Percentiles rank a stretch among this genome's conserved stretches.
Evolutionary conservation across 306 rosid species (phyloP).

Genomic region (Rosa multiflora): DNA sequence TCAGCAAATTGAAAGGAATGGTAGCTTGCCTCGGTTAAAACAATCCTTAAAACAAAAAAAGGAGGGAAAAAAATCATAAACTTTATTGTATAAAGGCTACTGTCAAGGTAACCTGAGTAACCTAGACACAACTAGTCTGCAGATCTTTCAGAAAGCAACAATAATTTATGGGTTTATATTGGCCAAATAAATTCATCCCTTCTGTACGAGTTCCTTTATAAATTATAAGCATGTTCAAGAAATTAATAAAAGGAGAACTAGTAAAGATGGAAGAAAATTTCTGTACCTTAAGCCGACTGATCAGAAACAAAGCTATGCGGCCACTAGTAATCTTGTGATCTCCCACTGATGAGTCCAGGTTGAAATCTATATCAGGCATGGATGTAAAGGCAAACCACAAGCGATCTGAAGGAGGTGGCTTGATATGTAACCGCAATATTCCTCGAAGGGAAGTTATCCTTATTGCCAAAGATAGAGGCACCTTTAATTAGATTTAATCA

Average conservation of each 20-base stretch:
- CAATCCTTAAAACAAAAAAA: neutral
- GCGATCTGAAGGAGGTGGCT: conserved; percentile 95
- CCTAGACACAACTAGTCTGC: neutral
- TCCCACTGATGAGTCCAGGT: conserved; percentile 77
- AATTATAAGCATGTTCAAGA: neutral
- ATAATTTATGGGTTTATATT: neutral
- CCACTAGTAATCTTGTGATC: conserved; percentile 80
- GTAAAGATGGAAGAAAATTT: conserved; percentile 10
- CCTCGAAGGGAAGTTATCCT: conserved; percentile 81
- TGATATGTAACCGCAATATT: conserved; percentile 78
- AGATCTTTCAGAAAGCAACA: conserved; percentile 1
- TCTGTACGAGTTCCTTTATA: neutral
- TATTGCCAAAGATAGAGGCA: conserved; percentile 75
- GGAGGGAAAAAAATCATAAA: neutral
- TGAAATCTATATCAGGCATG: conserved; percentile 84
- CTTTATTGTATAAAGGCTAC: neutral
- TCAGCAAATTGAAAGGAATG: conserved; percentile 1
- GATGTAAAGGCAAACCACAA: conserved; percentile 88
- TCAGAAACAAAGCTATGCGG: conserved; percentile 57
- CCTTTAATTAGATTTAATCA: conserved; percentile 50
- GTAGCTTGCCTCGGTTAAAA: neutral
- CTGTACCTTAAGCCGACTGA: conserved; percentile 80
- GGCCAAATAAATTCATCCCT: neutral
- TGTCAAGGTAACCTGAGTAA: neutral
- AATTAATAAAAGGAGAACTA: neutral